Percentiles rank a stretch among this genome's conserved stretches.
These are phyloP conservation scores for Hyaloperonospora brassicae DNA, from an alignment of 352 stramenopile genomes.

Conservation along the genomic window DNA sequence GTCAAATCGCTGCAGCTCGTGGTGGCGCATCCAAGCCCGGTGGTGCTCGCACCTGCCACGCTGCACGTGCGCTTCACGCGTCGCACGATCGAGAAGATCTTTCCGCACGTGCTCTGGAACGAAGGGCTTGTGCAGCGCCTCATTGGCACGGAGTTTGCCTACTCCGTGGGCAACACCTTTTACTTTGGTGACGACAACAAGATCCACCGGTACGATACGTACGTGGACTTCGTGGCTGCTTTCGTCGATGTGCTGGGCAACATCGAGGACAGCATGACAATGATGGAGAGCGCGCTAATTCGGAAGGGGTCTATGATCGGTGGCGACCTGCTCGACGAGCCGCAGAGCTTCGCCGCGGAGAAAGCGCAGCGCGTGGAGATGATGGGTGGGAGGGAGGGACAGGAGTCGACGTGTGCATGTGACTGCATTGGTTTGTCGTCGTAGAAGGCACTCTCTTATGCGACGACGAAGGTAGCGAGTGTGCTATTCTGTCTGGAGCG, in stretches of 20 bases:
- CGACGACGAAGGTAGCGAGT: too few species aligned
- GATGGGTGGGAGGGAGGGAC: neutral
- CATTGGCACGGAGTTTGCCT: conserved; percentile 45
- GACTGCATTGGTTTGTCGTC: too few species aligned
- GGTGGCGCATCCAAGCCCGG: conserved; percentile 25
- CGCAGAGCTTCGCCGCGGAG: conserved; percentile 11
- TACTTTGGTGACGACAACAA: conserved; percentile 52
- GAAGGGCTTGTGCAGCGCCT: conserved; percentile 55
- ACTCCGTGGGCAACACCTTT: conserved; percentile 48
- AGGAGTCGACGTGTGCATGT: too few species aligned
- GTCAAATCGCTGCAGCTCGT: conserved; percentile 37
- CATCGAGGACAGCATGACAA: conserved; percentile 36
- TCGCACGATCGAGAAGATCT: conserved; percentile 55
- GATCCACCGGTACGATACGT: conserved; percentile 48
- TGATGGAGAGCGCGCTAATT: conserved; percentile 53
- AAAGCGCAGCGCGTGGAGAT: conserved; percentile 3
- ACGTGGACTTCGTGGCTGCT: conserved; percentile 49
- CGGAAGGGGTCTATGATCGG: conserved; percentile 43
- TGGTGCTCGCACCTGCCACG: conserved; percentile 37
- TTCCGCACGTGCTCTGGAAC: conserved; percentile 59
- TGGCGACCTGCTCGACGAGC: conserved; percentile 32
- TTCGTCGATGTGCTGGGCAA: conserved; percentile 35
- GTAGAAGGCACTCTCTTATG: too few species aligned
- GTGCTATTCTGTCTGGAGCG: too few species aligned
- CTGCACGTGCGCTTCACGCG: conserved; percentile 54